Conservation (phyloP, 2,329 filamentous ascomycete genomes). For the Penicillium sp. region DNA sequence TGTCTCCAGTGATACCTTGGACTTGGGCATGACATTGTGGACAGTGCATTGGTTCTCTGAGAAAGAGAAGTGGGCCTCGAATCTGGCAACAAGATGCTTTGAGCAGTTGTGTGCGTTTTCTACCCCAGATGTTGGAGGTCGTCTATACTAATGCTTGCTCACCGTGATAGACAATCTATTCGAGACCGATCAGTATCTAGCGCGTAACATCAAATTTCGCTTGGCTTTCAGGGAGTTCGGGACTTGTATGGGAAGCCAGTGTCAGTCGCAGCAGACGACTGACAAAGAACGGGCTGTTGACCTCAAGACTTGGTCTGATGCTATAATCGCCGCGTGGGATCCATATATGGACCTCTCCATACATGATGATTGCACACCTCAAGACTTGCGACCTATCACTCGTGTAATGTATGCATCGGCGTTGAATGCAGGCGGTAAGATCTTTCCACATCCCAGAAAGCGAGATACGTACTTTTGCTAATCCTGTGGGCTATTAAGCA, state of each 20-base stretch:
- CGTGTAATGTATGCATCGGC: constrained; percentile 60
- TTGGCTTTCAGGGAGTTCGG: constrained; percentile 60
- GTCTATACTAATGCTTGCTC: constrained; percentile 1
- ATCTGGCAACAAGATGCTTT: constrained; percentile 38
- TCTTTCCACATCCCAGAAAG: neutral
- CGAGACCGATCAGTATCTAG: constrained; percentile 37
- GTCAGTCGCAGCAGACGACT: constrained; percentile 35
- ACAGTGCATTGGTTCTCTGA: constrained; percentile 53
- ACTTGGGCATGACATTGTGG: constrained; percentile 63
- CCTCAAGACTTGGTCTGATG: constrained; percentile 33
- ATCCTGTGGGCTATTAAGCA: constrained; percentile 23
- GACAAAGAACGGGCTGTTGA: constrained; percentile 37
- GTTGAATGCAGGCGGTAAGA: constrained; percentile 57
- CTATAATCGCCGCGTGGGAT: constrained; percentile 41
- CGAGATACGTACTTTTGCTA: neutral
- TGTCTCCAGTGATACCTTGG: constrained; percentile 54
- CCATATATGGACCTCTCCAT: constrained; percentile 40
- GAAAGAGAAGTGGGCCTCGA: constrained; percentile 51
- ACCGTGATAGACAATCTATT: constrained; percentile 35
- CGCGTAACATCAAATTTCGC: constrained; percentile 36
- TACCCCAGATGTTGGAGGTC: too few relatives aligned
- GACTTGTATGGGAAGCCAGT: constrained; percentile 51
- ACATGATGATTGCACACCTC: constrained; percentile 32
- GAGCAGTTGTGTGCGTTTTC: constrained; percentile 37
- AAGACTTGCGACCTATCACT: constrained; percentile 56